Conservation (phyloP, 345 rosid species). For the Ceriops zippeliana region DNA sequence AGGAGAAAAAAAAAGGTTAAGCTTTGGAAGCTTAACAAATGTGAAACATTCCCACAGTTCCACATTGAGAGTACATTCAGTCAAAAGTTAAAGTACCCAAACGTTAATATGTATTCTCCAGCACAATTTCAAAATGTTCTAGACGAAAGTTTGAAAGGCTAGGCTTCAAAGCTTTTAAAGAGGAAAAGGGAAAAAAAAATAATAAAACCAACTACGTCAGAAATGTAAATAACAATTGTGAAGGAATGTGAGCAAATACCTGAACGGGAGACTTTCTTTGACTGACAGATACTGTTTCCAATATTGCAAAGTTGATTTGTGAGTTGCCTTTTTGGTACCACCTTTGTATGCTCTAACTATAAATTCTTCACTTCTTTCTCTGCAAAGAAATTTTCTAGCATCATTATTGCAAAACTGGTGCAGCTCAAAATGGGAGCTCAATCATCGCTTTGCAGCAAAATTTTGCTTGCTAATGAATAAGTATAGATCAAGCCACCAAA, state of each 20-base stretch:
- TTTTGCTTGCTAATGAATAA: background rate
- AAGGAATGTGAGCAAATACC: conserved; percentile 30
- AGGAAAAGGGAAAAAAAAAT: background rate
- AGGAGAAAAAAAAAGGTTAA: no score
- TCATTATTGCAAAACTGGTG: conserved; percentile 12
- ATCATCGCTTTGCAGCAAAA: conserved; percentile 7
- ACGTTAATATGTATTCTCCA: no score
- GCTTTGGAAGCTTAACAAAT: no score
- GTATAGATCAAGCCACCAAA: background rate
- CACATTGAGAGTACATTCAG: no score
- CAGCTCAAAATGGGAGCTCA: background rate
- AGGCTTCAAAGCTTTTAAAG: no score
- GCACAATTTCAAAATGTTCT: no score
- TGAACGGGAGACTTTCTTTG: conserved; percentile 69
- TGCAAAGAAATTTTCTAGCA: conserved; percentile 27
- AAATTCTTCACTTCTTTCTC: conserved; percentile 88
- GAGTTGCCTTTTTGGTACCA: conserved; percentile 74
- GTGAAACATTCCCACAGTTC: no score
- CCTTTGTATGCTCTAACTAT: conserved; percentile 77
- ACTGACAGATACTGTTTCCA: conserved; percentile 82
- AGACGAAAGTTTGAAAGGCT: no score
- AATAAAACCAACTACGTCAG: background rate
- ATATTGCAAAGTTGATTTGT: conserved; percentile 76
- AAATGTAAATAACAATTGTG: background rate
- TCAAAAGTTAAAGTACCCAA: no score